Percentiles rank a stretch among this genome's conserved stretches.
Evolutionary conservation across 352 stramenopile genomes (phyloP).

Genomic region (Phytophthora capsici): DNA sequence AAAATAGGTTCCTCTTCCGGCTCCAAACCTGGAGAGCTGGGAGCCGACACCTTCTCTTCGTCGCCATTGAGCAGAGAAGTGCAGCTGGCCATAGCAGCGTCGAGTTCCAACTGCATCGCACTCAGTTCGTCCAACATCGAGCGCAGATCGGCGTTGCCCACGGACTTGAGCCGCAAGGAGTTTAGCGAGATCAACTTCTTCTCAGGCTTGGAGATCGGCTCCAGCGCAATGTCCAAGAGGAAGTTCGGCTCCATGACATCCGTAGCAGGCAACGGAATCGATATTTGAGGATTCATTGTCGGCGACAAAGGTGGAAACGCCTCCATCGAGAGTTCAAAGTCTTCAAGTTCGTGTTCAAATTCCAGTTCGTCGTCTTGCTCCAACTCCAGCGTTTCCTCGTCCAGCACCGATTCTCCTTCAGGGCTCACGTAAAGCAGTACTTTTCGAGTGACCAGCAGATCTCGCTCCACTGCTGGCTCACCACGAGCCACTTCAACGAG

Average conservation of each 20-base stretch:
- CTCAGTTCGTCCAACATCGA: constrained; percentile 51
- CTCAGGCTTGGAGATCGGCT: constrained; percentile 36
- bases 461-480: constrained; percentile 28
- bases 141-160: constrained; percentile 40
- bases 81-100: constrained; percentile 42
- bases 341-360: constrained; percentile 22
- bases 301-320: constrained; percentile 30
- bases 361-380: constrained; percentile 24
- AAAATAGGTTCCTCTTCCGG: constrained; percentile 39
- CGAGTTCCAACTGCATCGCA: constrained; percentile 43
- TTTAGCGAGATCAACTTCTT: constrained; percentile 26
- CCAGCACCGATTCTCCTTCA: constrained; percentile 18
- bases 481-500: constrained; percentile 29
- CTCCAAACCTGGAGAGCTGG: constrained; percentile 14
- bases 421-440: constrained; percentile 41
- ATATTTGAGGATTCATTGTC: constrained; percentile 14
- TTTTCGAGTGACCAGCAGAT: constrained; percentile 37
- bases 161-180: constrained; percentile 25
- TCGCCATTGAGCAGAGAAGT: constrained; percentile 30
- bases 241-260: constrained; percentile 42
- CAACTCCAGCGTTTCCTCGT: constrained; percentile 21
- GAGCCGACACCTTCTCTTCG: constrained; percentile 17
- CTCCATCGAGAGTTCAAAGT: constrained; percentile 19
- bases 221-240: constrained; percentile 48
- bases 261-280: constrained; percentile 2